Evolutionary conservation across 2,329 filamentous ascomycete genomes (phyloP), one percentile per base, ranked within the genome.

Genomic region (Tympanopsis confertula): DNA sequence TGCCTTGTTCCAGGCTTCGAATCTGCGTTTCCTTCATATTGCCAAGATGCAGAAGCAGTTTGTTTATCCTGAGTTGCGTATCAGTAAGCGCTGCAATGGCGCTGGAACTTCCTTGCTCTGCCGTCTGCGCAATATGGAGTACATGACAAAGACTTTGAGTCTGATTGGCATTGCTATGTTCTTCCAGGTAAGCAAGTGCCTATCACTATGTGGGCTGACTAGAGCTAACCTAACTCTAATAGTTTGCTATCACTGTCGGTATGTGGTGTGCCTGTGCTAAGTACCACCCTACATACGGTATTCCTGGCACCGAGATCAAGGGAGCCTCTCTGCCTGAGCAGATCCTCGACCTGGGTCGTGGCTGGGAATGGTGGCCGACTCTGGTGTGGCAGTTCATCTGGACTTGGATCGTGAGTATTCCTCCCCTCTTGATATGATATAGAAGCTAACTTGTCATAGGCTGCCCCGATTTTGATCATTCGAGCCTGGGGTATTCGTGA

Each of bases 301-400:
- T 61, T 30, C 47, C 56, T 5, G 58, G 57, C 3, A 60, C 59
- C 5, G 56, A 54, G 20, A 48, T 62, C 15, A 42, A 42, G 1
- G 46, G 50, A 5, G 40, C 38, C 4, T n/a, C 50, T 1, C 38
- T 59, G 13, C 61, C 63, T 18, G 63, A 66, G 13, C 58, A 65
- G 12, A 49, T 62, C 13, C 52, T 62, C 5, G 55, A 58, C 5
- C 59, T 65, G 40, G 52, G 57, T 39, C 54, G 55, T 7, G 74
- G 75, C 4, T 72, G 65, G 59, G 75, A 80, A 53, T 80, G 74
- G 74, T 69, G 69, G 52, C 71, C 70, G 1, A 66, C 66, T 0
- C 62, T 70, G 3, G 44, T 69, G 15, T 75, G 70, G 69, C 71
- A 74, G 42, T 53, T 69, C 4, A 50, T 68, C 38, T 75, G 69